Evolutionary conservation across 2,329 filamentous ascomycete species (phyloP).

Genomic region (Aspergillus viridinutans): DNA sequence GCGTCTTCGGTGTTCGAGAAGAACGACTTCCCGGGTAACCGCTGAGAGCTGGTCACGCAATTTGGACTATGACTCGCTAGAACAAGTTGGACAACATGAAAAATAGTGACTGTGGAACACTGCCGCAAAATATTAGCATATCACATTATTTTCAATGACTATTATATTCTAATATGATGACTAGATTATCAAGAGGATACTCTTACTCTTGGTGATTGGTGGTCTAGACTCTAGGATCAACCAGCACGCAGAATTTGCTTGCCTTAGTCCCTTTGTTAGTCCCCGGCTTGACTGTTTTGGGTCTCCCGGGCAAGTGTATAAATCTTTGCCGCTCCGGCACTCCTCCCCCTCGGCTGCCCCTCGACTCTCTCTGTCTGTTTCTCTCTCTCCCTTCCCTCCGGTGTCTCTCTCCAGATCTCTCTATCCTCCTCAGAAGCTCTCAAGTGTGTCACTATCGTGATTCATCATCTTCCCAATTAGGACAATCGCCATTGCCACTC

Average conservation of each 20-base stretch:
- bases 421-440: neutral
- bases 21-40: no score
- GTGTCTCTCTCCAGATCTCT: neutral
- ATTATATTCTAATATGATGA: no score
- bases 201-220: no score
- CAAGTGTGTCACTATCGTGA: neutral
- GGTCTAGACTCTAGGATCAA: neutral
- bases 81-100: neutral
- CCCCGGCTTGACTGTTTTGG: neutral
- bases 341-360: neutral
- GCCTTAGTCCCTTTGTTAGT: neutral
- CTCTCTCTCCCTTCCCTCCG: neutral
- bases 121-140: neutral
- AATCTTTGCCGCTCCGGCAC: neutral
- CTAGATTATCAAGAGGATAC: no score
- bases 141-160: neutral
- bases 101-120: neutral
- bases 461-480: neutral
- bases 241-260: neutral
- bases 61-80: neutral
- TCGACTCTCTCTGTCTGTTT: neutral
- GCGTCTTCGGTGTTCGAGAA: neutral
- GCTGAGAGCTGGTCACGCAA: neutral
- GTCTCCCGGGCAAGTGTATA: neutral
- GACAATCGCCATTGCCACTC: neutral